Percentiles rank a stretch among this genome's conserved stretches.
phyloP scores from a whole-genome alignment of 2,329 filamentous ascomycete genomes.

The Beauveria scarabaeidicola region DNA sequence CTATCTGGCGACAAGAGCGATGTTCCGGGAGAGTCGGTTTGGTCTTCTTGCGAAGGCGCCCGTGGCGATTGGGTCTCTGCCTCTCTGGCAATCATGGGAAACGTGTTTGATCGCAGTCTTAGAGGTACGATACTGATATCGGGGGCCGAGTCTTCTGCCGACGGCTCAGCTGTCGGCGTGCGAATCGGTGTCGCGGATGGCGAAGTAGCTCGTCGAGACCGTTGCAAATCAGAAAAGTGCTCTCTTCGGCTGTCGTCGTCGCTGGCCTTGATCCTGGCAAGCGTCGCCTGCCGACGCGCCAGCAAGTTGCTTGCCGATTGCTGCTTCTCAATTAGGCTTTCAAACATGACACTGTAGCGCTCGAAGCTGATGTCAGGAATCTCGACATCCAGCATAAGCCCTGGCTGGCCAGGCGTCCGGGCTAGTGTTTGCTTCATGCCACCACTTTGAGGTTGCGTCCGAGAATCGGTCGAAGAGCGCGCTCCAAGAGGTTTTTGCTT shows the following conservation, averaged over 20 bases:
- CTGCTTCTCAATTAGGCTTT: conserved; percentile 53
- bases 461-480: neutral
- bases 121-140: conserved; percentile 2
- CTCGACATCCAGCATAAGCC: conserved; percentile 57
- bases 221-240: conserved; percentile 23
- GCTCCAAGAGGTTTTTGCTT: neutral
- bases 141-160: neutral
- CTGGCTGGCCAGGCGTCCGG: neutral
- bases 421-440: neutral
- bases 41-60: neutral
- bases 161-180: neutral
- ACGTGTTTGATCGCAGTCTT: conserved; percentile 4
- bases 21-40: neutral
- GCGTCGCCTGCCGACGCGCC: conserved; percentile 48
- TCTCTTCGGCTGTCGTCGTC: conserved; percentile 34
- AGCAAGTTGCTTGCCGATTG: conserved; percentile 31
- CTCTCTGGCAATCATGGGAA: neutral
- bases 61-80: neutral
- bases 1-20: neutral
- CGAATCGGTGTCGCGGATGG: conserved; percentile 21
- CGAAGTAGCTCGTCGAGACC: conserved; percentile 39
- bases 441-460: neutral
- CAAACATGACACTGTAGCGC: conserved; percentile 91
- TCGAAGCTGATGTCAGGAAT: conserved; percentile 78
- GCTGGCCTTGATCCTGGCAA: conserved; percentile 48